Base-by-base conservation (phyloP, 257 asterid genomes). In the Anisodus tanguticus region DNA sequence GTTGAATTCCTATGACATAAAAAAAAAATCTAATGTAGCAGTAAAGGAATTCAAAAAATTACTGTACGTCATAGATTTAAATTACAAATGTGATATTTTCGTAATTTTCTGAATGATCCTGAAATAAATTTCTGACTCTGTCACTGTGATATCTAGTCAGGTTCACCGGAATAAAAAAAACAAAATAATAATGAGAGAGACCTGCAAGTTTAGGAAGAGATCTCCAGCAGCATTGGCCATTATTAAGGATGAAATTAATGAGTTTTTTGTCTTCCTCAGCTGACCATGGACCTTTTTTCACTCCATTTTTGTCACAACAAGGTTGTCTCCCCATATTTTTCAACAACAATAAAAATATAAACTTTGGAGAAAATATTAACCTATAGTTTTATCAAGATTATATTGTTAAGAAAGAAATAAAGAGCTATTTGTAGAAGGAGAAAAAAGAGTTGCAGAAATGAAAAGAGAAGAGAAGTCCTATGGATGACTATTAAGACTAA, bases 141-240 rank as follows among this genome's bases (percentile, higher is more conserved):
- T 39, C 0, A 16, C 7, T 16, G 2, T 15, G 1, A 2, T 4
- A 8, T 69, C 0, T 5, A 41, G 45, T 3, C 45, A 41, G 3
- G 45, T 41, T 41, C 45, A 41, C 10, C 8, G 8, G 12, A 49
- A 5, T 0, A 11, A 39, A 22, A 7, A 69, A 39, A 69, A 31
- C 35, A 39, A 31, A 68, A 6, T 19, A 37, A 80, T 51, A 3
- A 31, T n/a, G 51, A 83, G 45, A 43, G 70, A 59, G 26, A 95
- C 99, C 99, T 86, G 99, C 97, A 77, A 95, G 97, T 86, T 93
- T 94, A 58, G 99, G 99, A 82, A 95, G 92, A 89, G 98, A 94
- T 83, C 99, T 91, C 99, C 99, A 95, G 89, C 98, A 95, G 88
- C 98, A 93, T 92, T 95, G 99, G 89, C 97, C 99, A 88, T 95